phyloP scores from a whole-genome alignment of 805 yeast species.

The Wickerhamiella sergipiensis region DNA sequence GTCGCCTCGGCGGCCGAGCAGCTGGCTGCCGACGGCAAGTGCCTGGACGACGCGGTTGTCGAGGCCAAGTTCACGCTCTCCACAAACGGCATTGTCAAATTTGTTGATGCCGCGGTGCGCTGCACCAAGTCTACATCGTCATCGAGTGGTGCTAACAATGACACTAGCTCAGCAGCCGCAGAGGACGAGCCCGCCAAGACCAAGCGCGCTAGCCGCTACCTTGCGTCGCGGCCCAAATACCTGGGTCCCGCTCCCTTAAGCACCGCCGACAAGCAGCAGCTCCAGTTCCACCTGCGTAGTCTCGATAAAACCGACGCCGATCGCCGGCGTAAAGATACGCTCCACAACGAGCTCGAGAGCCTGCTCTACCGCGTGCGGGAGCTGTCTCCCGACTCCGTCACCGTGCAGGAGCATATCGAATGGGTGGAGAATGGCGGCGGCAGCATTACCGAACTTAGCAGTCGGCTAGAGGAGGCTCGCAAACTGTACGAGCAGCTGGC shows the following conservation, averaged over 20 bases:
- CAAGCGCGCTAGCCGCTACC: not conserved
- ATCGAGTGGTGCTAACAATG: constrained; percentile 6
- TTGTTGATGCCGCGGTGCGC: constrained; percentile 11
- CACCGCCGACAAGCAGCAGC: constrained; percentile 31
- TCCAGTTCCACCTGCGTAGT: constrained; percentile 35
- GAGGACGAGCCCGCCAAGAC: not conserved
- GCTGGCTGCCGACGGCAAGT: constrained; percentile 19
- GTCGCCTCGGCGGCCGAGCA: constrained; percentile 15
- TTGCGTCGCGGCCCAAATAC: constrained; percentile 24
- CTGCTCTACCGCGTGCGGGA: constrained; percentile 57
- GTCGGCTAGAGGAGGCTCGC: constrained; percentile 10
- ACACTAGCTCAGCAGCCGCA: not conserved
- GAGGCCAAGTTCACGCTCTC: constrained; percentile 11
- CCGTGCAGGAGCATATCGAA: constrained; percentile 8
- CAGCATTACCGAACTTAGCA: constrained; percentile 11
- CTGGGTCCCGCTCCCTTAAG: constrained; percentile 37
- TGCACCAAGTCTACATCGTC: constrained; percentile 10
- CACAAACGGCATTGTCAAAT: constrained; percentile 11
- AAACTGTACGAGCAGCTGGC: constrained; percentile 2
- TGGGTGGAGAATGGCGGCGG: constrained; percentile 14
- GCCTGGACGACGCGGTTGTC: constrained; percentile 10
- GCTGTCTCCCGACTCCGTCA: constrained; percentile 9
- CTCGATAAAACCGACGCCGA: constrained; percentile 44
- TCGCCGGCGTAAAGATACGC: constrained; percentile 40
- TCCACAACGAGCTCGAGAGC: constrained; percentile 58